phyloP scores from a whole-genome alignment of 2,329 filamentous ascomycete species.

The Penicillium sp. region DNA sequence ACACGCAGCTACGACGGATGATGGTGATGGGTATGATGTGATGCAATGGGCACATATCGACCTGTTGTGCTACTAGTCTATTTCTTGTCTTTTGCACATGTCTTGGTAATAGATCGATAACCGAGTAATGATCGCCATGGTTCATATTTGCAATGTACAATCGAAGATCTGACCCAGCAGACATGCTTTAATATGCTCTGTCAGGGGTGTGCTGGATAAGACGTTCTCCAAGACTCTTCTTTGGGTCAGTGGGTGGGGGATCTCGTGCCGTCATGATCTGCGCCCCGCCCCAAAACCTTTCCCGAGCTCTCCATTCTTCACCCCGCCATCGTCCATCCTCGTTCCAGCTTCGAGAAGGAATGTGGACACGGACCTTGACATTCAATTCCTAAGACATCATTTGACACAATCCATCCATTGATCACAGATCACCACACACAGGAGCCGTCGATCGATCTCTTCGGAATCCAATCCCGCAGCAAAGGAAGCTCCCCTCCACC shows the following conservation, averaged over 20 bases:
- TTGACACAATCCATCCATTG: neutral
- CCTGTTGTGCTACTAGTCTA: neutral
- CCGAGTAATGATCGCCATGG: neutral
- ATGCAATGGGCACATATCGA: neutral
- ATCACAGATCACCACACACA: neutral
- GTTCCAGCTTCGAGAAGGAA: slow-evolving; percentile 1
- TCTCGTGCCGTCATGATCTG: slow-evolving; percentile 23
- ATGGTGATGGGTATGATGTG: neutral
- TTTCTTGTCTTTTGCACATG: neutral
- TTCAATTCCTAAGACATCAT: neutral
- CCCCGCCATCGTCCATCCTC: slow-evolving; percentile 1
- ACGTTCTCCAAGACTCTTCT: too few relatives aligned
- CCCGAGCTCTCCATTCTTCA: slow-evolving; percentile 13
- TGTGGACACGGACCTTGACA: neutral
- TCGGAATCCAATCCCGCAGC: neutral
- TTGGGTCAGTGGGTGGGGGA: neutral
- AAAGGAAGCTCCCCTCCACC: neutral
- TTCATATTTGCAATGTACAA: neutral
- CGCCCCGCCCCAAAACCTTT: slow-evolving; percentile 24
- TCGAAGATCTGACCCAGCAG: neutral
- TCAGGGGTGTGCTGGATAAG: neutral
- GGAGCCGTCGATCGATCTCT: neutral
- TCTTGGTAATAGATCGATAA: neutral
- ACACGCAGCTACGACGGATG: neutral
- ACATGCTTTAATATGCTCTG: neutral